phyloP scores from a whole-genome alignment of 345 rosid genomes.

The Corchorus olitorius region DNA sequence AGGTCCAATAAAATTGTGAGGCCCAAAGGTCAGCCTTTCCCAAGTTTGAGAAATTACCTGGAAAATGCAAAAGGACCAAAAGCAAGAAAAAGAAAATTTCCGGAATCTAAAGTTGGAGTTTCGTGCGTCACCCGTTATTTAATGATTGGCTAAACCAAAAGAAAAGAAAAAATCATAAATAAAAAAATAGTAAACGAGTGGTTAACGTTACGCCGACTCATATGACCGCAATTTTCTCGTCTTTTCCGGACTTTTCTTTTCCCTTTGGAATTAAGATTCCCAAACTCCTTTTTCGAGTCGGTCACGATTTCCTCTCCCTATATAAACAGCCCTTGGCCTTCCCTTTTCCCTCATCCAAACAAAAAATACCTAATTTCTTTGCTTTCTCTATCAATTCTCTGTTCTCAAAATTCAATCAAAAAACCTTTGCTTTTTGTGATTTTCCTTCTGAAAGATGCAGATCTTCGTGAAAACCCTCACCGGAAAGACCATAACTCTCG shows the following conservation, averaged over 20 bases:
- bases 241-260: neutral
- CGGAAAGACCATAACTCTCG: conserved; percentile 23
- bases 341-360: neutral
- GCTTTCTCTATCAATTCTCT: neutral
- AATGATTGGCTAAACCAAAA: neutral
- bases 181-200: neutral
- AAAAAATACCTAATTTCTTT: neutral
- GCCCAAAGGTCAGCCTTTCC: no score
- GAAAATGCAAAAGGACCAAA: neutral
- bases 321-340: neutral
- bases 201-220: neutral
- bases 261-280: neutral
- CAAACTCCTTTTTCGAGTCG: neutral
- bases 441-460: conserved; percentile 7
- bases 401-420: neutral
- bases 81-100: neutral
- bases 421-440: neutral
- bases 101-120: neutral
- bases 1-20: no score
- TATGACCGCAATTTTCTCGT: neutral
- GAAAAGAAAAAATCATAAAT: no score
- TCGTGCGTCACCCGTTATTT: neutral
- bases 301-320: neutral
- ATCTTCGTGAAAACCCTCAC: conserved; percentile 27
- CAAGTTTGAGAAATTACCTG: neutral